Base-by-base conservation (phyloP, 2,329 filamentous ascomycete genomes). In the Apiospora koreana region DNA sequence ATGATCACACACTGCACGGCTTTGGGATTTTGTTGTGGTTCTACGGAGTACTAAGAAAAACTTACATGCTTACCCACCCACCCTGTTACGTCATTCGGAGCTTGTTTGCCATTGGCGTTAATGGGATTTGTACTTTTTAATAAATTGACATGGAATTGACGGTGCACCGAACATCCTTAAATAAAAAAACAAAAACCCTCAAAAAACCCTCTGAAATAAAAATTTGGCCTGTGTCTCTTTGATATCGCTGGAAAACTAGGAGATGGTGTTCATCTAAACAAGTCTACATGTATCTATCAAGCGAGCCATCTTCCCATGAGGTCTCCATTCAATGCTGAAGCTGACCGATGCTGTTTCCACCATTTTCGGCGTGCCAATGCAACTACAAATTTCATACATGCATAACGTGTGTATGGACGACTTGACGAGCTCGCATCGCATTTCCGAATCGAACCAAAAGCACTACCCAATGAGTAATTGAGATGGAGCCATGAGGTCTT, bases 1-100 rank as follows among this genome's bases (percentile, higher is more conserved):
- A 76, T 46, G 7, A 38, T 3, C 54, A n/a, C 54, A n/a, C 21
- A 38, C 31, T n/a, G 31, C 31, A 38, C 28, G 54, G 18, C 31
- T 62, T 62, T n/a, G 21, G 54, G 31, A n/a, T 38, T 62, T 38
- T 62, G 31, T 18, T n/a, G 54, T 38, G 54, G 54, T 38, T 38
- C 21, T 62, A 62, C 54, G 35, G 35, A 35, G 35, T 35, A 35
- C 31, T 14, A 62, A 62, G 9, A 23, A 38, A 62, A 62, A 62
- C 54, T n/a, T 23, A 38, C 18, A 38, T 38, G 54, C 31, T 16
- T 23, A 38, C 38, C 31, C 54, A 62, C 31, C 54, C 54, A 23
- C 31, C 31, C 21, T 38, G 21, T 62, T 62, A 62, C 54, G 54
- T 62, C 54, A 62, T 38, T 62, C 18, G 28, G 54, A n/a, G 31